These are phyloP conservation scores for Micractinium conductrix DNA, from an alignment of 139 green algal species.

Conservation along the genomic window DNA sequence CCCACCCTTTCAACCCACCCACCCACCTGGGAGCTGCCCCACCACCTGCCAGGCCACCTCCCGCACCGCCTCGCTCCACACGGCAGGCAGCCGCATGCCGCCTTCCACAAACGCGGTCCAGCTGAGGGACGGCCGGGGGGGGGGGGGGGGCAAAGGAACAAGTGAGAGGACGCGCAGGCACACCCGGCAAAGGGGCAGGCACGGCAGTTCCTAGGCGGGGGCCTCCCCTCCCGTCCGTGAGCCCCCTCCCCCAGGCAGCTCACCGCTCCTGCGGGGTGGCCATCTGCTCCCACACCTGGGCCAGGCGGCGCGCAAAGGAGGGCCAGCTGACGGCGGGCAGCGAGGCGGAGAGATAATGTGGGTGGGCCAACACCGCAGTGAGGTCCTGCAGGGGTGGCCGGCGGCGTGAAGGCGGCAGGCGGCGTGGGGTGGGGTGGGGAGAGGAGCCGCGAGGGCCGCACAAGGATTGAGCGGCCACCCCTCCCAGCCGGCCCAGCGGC, in stretches of 20 bases:
- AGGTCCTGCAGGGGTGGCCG: background rate
- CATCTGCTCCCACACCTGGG: background rate
- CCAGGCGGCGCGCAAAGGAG: slow-evolving; percentile 12
- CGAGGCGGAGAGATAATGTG: background rate
- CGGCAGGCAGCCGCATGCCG: slow-evolving; percentile 1
- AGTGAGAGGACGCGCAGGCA: background rate
- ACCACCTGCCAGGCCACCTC: slow-evolving; percentile 13
- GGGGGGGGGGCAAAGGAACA: background rate
- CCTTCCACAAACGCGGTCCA: slow-evolving; percentile 3
- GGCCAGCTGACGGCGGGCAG: background rate
- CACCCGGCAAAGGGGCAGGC: background rate
- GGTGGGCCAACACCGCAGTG: background rate
- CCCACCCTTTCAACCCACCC: no score
- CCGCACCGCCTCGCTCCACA: background rate
- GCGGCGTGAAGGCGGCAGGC: background rate
- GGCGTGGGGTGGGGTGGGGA: no score
- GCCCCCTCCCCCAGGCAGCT: background rate
- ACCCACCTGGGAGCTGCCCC: slow-evolving; percentile 1
- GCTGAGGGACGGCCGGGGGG: background rate
- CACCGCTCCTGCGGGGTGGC: background rate
- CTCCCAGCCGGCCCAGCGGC: no score
- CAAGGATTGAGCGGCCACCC: no score
- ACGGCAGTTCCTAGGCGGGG: no score
- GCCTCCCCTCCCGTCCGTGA: no score
- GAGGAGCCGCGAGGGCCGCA: no score